These are phyloP conservation scores for Poronia punctata DNA, from an alignment of 495 filamentous ascomycete genomes.

Conservation along the genomic window DNA sequence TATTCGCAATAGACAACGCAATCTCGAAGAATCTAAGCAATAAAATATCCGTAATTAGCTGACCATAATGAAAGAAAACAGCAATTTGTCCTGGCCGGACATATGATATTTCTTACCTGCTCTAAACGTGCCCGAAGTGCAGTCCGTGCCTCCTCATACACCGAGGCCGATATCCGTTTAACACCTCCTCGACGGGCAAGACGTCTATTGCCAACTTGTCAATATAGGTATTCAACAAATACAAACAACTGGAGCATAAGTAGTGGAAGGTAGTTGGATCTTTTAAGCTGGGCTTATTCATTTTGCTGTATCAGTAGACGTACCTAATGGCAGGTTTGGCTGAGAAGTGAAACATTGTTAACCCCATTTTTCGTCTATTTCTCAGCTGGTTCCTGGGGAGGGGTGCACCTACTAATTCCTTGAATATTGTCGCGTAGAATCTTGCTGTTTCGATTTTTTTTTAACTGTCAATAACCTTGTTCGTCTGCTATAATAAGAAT, in stretches of 20 bases:
- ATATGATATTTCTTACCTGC: slow-evolving; percentile 39
- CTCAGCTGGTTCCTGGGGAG: too few relatives aligned
- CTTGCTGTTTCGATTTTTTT: slow-evolving; percentile 41
- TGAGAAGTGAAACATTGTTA: slow-evolving; percentile 24
- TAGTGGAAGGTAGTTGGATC: neutral
- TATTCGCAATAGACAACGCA: slow-evolving; percentile 48
- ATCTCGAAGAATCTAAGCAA: slow-evolving; percentile 44
- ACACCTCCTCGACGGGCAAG: slow-evolving; percentile 75
- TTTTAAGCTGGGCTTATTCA: too few relatives aligned
- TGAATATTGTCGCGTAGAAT: slow-evolving; percentile 53
- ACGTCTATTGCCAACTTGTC: slow-evolving; percentile 43
- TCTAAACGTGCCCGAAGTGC: slow-evolving; percentile 48
- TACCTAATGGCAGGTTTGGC: slow-evolving; percentile 64
- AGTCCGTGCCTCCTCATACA: slow-evolving; percentile 64
- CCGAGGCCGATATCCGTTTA: slow-evolving; percentile 56
- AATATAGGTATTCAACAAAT: neutral
- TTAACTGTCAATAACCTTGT: slow-evolving; percentile 3
- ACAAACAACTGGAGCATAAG: too few relatives aligned
- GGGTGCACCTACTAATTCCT: slow-evolving; percentile 54
- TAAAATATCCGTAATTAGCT: neutral
- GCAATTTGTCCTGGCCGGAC: neutral
- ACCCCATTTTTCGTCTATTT: neutral
- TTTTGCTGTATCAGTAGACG: too few relatives aligned
- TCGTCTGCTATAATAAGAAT: too few relatives aligned
- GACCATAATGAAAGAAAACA: too few relatives aligned